Percentiles rank a stretch among this genome's conserved stretches.
Evolutionary conservation across 345 rosid genomes (phyloP).

Genomic region (Angophora floribunda): DNA sequence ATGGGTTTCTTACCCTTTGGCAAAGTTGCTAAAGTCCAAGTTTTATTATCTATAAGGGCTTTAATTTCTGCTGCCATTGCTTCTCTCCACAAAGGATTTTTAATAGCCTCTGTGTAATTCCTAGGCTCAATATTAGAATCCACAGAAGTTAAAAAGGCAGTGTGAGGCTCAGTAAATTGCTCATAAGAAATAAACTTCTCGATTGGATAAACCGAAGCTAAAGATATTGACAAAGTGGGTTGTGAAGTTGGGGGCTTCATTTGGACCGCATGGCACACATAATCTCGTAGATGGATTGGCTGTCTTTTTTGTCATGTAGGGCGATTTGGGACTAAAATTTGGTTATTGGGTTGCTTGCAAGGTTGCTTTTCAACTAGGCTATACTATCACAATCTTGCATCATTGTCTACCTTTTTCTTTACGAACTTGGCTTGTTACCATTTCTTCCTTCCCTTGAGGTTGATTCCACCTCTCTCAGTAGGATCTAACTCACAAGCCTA

Average conservation of each 20-base stretch:
- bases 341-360: rapidly evolving
- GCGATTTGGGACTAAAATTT: too few species aligned
- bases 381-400: not conserved
- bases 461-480: not conserved
- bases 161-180: not conserved
- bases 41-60: not conserved
- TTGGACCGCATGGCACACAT: not conserved
- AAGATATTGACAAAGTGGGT: not conserved
- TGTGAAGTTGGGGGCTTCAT: not conserved
- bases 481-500: not conserved
- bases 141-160: not conserved
- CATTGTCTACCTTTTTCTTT: not conserved
- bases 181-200: not conserved
- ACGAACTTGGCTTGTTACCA: not conserved
- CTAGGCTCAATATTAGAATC: not conserved
- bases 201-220: not conserved
- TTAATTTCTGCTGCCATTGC: not conserved
- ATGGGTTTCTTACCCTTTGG: not conserved
- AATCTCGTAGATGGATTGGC: not conserved
- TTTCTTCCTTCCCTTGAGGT: not conserved
- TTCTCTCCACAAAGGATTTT: not conserved
- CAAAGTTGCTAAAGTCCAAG: not conserved
- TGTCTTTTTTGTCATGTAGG: not conserved
- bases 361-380: not conserved
- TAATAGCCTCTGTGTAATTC: not conserved